A percentile compares a stretch with the other conserved stretches of the same genome.
Conservation (phyloP, 768 basidiomycete genomes). For the Leucosporidium scottii region DNA sequence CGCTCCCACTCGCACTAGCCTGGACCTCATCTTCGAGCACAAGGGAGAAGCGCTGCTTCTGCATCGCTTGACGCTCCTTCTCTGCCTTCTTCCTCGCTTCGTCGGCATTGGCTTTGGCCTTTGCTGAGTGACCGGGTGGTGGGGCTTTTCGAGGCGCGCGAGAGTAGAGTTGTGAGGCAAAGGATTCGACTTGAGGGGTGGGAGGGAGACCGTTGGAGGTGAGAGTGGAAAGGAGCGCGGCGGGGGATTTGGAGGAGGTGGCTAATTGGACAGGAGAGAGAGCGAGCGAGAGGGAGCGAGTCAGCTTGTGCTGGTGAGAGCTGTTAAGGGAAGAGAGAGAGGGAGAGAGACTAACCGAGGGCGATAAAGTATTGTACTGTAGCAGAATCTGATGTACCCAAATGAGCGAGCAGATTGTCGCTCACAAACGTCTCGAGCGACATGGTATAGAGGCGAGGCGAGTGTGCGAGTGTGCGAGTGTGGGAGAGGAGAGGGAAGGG, state of each 20-base stretch:
- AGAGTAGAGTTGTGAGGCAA: slow-evolving; percentile 67
- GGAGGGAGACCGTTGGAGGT: slow-evolving; percentile 71
- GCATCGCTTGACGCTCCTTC: slow-evolving; percentile 62
- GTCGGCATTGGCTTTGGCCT: slow-evolving; percentile 44
- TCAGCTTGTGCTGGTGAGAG: background rate
- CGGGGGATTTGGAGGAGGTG: slow-evolving; percentile 72
- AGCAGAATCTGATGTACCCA: slow-evolving; percentile 33
- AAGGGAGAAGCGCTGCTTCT: slow-evolving; percentile 67
- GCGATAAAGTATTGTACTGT: slow-evolving; percentile 34
- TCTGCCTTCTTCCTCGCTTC: slow-evolving; percentile 59
- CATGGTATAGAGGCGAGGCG: background rate
- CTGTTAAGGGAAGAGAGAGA: background rate
- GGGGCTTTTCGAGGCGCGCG: slow-evolving; percentile 68
- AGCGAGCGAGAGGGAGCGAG: background rate
- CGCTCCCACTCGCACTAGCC: slow-evolving; percentile 46
- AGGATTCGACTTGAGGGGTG: slow-evolving; percentile 69
- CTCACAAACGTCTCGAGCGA: slow-evolving; percentile 30
- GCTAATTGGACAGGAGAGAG: slow-evolving; percentile 46
- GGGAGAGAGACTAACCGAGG: slow-evolving; percentile 6
- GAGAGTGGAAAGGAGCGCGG: slow-evolving; percentile 68
- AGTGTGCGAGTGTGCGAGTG: too few relatives aligned
- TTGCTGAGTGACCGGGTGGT: slow-evolving; percentile 45
- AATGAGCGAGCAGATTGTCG: slow-evolving; percentile 31
- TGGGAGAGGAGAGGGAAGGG: too few relatives aligned
- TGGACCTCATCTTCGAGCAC: slow-evolving; percentile 66